Conservation (phyloP, 148 eudicot genomes). For the Simmondsia chinensis region DNA sequence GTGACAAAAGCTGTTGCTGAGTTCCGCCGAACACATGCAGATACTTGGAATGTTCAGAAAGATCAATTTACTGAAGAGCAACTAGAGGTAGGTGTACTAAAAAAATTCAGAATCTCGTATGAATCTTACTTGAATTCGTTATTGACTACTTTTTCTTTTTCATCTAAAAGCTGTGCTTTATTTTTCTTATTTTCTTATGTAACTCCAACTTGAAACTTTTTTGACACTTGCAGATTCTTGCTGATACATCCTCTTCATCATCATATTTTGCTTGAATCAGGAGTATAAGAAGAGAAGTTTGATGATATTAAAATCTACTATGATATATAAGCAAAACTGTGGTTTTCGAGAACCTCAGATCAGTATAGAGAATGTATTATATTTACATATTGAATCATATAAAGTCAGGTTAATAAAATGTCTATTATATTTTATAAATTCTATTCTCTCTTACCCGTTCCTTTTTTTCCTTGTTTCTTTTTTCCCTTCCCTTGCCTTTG, state of each 20-base stretch:
- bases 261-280: slow-evolving; percentile 74
- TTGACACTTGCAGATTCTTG: slow-evolving; percentile 65
- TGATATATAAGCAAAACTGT: slow-evolving; percentile 5
- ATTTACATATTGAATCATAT: slow-evolving; percentile 18
- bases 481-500: not conserved
- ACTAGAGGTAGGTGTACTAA: slow-evolving; percentile 58
- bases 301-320: slow-evolving; percentile 9
- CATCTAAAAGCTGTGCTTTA: not conserved
- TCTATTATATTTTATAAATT: slow-evolving; percentile 18
- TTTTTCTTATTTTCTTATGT: no score
- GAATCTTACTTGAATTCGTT: not conserved
- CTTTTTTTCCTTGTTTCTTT: not conserved
- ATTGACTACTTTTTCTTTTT: not conserved
- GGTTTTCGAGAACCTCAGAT: no score
- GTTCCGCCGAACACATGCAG: slow-evolving; percentile 96
- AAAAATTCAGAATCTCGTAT: not conserved
- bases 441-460: not conserved
- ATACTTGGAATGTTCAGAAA: slow-evolving; percentile 93
- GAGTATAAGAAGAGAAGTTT: slow-evolving; percentile 4
- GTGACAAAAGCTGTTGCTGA: slow-evolving; percentile 98
- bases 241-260: slow-evolving; percentile 92
- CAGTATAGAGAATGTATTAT: slow-evolving; percentile 16
- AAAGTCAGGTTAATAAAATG: slow-evolving; percentile 11
- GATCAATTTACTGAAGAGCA: slow-evolving; percentile 89
- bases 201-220: no score